Evolutionary conservation across 23 red algal genomes (phyloP).

Genomic region (Agarophyton chilense): DNA sequence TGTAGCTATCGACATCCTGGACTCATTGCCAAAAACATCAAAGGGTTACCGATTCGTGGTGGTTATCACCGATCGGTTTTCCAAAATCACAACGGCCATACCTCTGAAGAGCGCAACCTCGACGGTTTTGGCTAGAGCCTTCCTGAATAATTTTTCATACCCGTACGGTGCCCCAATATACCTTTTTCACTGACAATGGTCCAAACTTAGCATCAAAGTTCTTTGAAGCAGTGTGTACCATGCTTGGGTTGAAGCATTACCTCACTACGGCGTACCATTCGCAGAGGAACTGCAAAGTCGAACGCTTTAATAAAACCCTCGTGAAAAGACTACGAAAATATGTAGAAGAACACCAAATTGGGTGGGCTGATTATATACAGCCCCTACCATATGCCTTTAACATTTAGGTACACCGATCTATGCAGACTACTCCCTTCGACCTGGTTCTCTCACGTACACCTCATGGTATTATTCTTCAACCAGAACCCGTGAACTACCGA

Average conservation of each 20-base stretch:
- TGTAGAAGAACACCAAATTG: constrained; percentile 23
- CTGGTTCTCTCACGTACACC: constrained; percentile 20
- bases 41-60: constrained; percentile 4
- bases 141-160: neutral
- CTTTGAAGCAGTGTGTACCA: too few relatives aligned
- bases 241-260: too few relatives aligned
- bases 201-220: too few relatives aligned
- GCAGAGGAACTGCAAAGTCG: too few relatives aligned
- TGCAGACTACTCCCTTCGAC: neutral
- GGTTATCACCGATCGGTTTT: constrained; percentile 39
- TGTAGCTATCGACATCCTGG: constrained; percentile 17
- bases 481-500: neutral
- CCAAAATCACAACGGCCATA: constrained; percentile 9
- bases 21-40: neutral
- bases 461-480: neutral
- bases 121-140: too few relatives aligned
- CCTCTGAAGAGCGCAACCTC: neutral
- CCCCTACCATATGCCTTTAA: constrained; percentile 25
- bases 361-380: neutral
- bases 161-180: constrained; percentile 4
- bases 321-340: neutral
- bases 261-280: too few relatives aligned
- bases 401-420: constrained; percentile 20
- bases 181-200: too few relatives aligned
- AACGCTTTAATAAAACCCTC: too few relatives aligned